phyloP scores from a whole-genome alignment of 768 basidiomycete species.

The Lentinula aciculospora region DNA sequence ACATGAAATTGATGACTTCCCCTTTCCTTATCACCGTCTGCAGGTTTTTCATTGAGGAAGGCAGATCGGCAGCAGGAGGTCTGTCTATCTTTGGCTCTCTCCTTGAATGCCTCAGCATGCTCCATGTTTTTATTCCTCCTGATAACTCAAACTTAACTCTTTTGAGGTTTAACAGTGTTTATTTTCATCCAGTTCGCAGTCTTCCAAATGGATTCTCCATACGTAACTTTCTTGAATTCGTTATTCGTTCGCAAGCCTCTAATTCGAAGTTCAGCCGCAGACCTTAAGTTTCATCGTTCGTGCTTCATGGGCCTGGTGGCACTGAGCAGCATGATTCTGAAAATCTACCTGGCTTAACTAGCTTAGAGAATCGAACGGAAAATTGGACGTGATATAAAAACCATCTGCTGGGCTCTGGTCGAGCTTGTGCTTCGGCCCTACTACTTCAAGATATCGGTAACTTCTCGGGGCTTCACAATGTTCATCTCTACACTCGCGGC shows the following conservation, averaged over 20 bases:
- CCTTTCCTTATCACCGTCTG: neutral
- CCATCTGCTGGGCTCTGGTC: no score
- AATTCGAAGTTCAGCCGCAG: neutral
- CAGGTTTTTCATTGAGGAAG: neutral
- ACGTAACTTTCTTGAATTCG: constrained; percentile 1
- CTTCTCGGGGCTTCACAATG: constrained; percentile 11
- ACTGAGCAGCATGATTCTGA: neutral
- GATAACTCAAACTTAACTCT: neutral
- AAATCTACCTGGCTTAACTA: neutral
- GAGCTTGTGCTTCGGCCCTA: neutral
- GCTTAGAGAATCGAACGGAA: neutral
- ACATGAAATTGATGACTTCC: neutral
- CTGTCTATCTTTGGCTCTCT: neutral
- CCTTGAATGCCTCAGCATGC: neutral
- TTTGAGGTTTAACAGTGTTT: neutral
- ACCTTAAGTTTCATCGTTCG: neutral
- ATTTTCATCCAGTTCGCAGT: neutral
- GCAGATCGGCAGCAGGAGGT: neutral
- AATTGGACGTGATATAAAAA: neutral
- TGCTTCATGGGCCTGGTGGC: neutral
- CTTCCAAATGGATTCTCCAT: neutral
- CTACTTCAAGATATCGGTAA: constrained; percentile 1
- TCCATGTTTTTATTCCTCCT: neutral
- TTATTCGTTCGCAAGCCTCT: neutral
- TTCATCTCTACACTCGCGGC: constrained; percentile 10